Evolutionary conservation across 2,329 filamentous ascomycete species (phyloP).

Genomic region (Massarina eburnea): DNA sequence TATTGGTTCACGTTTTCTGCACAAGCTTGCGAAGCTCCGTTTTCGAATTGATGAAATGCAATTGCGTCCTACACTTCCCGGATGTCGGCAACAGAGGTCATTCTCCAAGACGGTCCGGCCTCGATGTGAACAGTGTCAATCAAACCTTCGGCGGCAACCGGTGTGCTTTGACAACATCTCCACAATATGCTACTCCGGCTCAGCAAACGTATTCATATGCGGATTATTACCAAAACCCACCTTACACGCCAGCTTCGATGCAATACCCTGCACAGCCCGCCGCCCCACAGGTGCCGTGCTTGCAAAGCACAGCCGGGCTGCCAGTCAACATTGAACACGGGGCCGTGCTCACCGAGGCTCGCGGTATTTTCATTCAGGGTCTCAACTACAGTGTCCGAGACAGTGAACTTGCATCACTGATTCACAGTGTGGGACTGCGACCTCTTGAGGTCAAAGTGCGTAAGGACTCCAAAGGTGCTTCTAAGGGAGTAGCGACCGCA

Average conservation of each 20-base stretch:
- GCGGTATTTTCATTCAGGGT: conserved; percentile 40
- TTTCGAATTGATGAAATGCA: conserved; percentile 37
- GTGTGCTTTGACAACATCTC: conserved; percentile 10
- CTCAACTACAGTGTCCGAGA: conserved; percentile 30
- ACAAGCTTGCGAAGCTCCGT: conserved; percentile 29
- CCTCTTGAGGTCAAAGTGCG: conserved; percentile 29
- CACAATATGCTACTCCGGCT: conserved; percentile 16
- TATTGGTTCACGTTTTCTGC: conserved; percentile 37
- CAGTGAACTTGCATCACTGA: conserved; percentile 28
- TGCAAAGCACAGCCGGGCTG: conserved; percentile 33
- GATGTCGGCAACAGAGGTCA: conserved; percentile 27
- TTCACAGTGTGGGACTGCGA: conserved; percentile 24
- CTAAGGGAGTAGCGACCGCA: conserved; percentile 38
- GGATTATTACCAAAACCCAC: conserved; percentile 21
- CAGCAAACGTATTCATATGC: conserved; percentile 26
- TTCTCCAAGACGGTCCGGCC: conserved; percentile 31
- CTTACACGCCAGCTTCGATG: conserved; percentile 20
- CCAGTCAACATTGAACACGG: conserved; percentile 42
- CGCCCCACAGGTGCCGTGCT: conserved; percentile 26
- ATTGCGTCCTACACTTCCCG: conserved; percentile 32
- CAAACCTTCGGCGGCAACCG: conserved; percentile 15
- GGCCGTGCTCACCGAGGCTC: conserved; percentile 38
- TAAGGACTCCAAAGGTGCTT: conserved; percentile 25
- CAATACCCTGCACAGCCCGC: conserved; percentile 12
- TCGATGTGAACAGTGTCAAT: conserved; percentile 31